These are phyloP conservation scores for Knoxdaviesia proteae DNA, from an alignment of 2,329 filamentous ascomycete genomes.

Conservation along the genomic window DNA sequence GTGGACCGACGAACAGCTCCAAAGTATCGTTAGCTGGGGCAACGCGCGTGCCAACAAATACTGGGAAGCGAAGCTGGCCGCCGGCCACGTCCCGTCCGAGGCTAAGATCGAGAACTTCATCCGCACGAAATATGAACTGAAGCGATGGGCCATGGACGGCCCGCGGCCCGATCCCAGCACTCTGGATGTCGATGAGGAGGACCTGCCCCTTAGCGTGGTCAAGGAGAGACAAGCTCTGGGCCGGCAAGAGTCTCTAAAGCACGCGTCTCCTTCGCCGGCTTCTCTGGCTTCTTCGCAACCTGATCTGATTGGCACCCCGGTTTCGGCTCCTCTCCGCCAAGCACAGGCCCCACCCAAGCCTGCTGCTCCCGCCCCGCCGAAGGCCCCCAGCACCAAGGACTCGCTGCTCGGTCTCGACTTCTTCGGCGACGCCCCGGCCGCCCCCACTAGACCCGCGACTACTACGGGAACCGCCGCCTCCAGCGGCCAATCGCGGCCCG, in stretches of 20 bases:
- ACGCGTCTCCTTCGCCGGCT: slow-evolving; percentile 24
- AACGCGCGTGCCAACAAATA: slow-evolving; percentile 96
- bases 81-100: slow-evolving; percentile 83
- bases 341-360: slow-evolving; percentile 21
- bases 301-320: slow-evolving; percentile 63
- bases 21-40: slow-evolving; percentile 87
- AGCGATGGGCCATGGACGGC: slow-evolving; percentile 98
- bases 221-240: slow-evolving; percentile 47
- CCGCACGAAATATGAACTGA: slow-evolving; percentile 94
- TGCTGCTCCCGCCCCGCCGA: slow-evolving; percentile 36
- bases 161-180: slow-evolving; percentile 81
- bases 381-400: slow-evolving; percentile 57
- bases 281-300: slow-evolving; percentile 26
- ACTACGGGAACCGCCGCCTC: slow-evolving; percentile 43
- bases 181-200: slow-evolving; percentile 69
- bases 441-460: slow-evolving; percentile 51
- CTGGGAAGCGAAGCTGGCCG: slow-evolving; percentile 87
- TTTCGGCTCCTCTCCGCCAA: slow-evolving; percentile 19
- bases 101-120: slow-evolving; percentile 99
- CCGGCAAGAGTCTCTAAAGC: slow-evolving; percentile 35
- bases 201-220: slow-evolving; percentile 43
- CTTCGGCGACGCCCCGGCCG: slow-evolving; percentile 52
- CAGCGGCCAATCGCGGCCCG: slow-evolving; percentile 56
- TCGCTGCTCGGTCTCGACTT: slow-evolving; percentile 86
- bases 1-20: slow-evolving; percentile 95